Evolutionary conservation across 768 basidiomycete species (phyloP).

Genomic region (Hygrocybe punicea): DNA sequence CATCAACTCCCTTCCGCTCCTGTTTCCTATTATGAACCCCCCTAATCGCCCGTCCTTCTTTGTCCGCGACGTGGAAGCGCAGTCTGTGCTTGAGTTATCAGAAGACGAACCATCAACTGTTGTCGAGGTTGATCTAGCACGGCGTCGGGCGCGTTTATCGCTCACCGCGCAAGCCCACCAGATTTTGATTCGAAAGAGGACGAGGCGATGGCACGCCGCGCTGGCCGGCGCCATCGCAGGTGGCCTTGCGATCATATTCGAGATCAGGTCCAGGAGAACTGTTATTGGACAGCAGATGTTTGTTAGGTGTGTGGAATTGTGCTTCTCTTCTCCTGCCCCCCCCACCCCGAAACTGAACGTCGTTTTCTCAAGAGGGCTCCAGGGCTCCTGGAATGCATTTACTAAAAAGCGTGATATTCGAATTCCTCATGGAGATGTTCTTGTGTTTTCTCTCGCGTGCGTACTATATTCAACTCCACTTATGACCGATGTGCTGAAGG

Average conservation of each 20-base stretch:
- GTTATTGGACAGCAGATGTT: conserved; percentile 85
- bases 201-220: conserved; percentile 74
- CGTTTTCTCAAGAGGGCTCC: conserved; percentile 61
- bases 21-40: conserved; percentile 52
- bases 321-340: neutral
- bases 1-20: conserved; percentile 71
- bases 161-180: conserved; percentile 62
- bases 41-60: conserved; percentile 2
- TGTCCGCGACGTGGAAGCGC: neutral
- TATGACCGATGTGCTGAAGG: neutral
- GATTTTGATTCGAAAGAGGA: conserved; percentile 60
- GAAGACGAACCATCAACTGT: conserved; percentile 17
- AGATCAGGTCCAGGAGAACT: conserved; percentile 60
- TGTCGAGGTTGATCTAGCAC: conserved; percentile 27
- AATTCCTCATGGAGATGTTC: conserved; percentile 78
- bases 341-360: neutral
- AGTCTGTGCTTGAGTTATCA: neutral
- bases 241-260: conserved; percentile 70
- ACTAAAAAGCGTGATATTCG: conserved; percentile 61
- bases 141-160: conserved; percentile 53
- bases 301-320: conserved; percentile 58
- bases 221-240: conserved; percentile 76
- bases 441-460: conserved; percentile 76
- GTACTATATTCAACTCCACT: conserved; percentile 16
- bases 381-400: conserved; percentile 83